Evolutionary conservation across 2,329 filamentous ascomycete genomes (phyloP), one percentile per base, ranked within the genome.

Genomic region (Zymoseptoria passerinii): DNA sequence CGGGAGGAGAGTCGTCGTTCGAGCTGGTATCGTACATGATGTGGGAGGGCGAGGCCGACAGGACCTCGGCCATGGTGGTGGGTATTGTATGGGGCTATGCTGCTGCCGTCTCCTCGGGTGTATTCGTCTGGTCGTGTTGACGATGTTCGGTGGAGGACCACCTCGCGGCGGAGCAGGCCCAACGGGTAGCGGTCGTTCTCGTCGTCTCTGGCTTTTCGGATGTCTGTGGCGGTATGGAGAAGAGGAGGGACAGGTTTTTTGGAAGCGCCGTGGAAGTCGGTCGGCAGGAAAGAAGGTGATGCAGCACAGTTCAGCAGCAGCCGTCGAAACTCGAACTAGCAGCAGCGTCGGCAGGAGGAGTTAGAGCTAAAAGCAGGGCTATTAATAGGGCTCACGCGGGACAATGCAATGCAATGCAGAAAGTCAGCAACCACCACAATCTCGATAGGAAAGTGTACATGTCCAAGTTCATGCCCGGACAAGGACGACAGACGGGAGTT

Each of bases 31-130:
- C 35, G 35, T 44, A 44, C 35, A 44, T 50, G 58, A 48, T 23
- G 52, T 20, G 27, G 53, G 54, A 10, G 59, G 20, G 29, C 28
- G 28, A n/a, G 56, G 35, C 35, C 28, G 58, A 55, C 44, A 63
- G 49, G 44, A 64, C 63, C 50, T 64, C 61, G 28, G 64, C 59
- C 64, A 66, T 66, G 52, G 16, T 56, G 50, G 40, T 23, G 23
- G 8, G 16, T 13, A 40, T 40, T 4, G 20, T n/a, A 20, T 50
- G 3, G 28, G 18, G 49, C 20, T 52, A 7, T 19, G 23, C 13
- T 9, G 35, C 35, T 44, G 16, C 35, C 35, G 10, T 54, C 52
- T 40, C 28, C 52, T 52, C 27, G 35, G 23, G 35, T 54, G 20
- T 20, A n/a, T 53, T 28, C 48, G 52, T 27, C 28, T 53, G 52